These are phyloP conservation scores for Grosmannia clavigera DNA, from an alignment of 2,329 filamentous ascomycete species.

Conservation along the genomic window DNA sequence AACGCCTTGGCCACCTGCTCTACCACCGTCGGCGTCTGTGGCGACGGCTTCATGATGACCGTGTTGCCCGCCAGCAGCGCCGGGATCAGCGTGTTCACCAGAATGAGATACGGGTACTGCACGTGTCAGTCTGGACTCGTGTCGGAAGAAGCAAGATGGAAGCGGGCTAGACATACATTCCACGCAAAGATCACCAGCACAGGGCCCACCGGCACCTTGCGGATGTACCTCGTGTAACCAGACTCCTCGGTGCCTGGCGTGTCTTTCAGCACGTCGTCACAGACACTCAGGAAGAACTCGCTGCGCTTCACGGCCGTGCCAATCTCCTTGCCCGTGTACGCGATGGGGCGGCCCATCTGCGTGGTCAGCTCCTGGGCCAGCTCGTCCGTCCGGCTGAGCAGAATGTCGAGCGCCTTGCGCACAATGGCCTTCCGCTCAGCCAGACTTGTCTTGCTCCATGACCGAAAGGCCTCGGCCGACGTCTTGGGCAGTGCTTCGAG, in stretches of 20 bases:
- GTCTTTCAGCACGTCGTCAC: conserved; percentile 64
- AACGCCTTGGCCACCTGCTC: conserved; percentile 75
- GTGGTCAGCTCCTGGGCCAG: conserved; percentile 76
- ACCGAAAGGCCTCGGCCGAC: conserved; percentile 63
- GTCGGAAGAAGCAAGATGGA: too few species aligned
- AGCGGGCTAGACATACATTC: conserved; percentile 56
- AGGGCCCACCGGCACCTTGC: conserved; percentile 77
- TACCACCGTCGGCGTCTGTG: conserved; percentile 84
- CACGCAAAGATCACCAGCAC: conserved; percentile 86
- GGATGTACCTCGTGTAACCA: conserved; percentile 83
- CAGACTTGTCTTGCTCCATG: conserved; percentile 64
- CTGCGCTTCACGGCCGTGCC: conserved; percentile 73
- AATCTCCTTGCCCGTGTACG: conserved; percentile 74
- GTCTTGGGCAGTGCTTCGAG: conserved; percentile 58
- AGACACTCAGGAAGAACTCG: conserved; percentile 77
- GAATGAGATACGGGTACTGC: conserved; percentile 87
- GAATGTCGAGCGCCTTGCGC: conserved; percentile 60
- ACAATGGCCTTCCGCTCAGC: conserved; percentile 69
- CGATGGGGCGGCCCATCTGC: conserved; percentile 91
- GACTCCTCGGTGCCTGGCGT: conserved; percentile 73
- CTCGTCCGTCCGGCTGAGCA: conserved; percentile 62
- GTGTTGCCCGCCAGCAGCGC: conserved; percentile 84
- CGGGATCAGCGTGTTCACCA: conserved; percentile 85
- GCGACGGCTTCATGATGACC: conserved; percentile 88
- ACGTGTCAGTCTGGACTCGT: neutral